phyloP scores from a whole-genome alignment of 306 rosid genomes.

The Pterocarpus santalinus region DNA sequence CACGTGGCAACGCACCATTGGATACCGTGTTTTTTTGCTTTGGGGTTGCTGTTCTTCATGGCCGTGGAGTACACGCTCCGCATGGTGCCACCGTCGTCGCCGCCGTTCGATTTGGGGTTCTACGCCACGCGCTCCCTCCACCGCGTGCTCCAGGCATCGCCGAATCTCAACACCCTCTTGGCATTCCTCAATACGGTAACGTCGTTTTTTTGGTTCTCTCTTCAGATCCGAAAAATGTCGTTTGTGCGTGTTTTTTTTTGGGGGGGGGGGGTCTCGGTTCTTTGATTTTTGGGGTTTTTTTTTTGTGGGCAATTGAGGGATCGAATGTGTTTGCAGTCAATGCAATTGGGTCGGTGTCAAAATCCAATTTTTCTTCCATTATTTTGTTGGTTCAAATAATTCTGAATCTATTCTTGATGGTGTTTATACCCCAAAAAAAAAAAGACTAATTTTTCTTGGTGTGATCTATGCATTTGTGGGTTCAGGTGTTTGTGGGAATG shows the following conservation, averaged over 20 bases:
- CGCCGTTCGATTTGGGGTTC: slow-evolving; percentile 90
- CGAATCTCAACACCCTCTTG: slow-evolving; percentile 70
- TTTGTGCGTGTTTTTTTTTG: not conserved
- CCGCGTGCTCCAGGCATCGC: slow-evolving; percentile 67
- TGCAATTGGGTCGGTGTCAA: slow-evolving; percentile 41
- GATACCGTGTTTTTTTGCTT: slow-evolving; percentile 77
- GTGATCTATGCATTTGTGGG: slow-evolving; percentile 4
- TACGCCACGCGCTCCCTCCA: slow-evolving; percentile 72
- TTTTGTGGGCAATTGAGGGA: slow-evolving; percentile 10
- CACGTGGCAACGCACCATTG: slow-evolving; percentile 81
- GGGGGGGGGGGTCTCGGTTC: not conserved
- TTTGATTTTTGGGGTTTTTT: not conserved
- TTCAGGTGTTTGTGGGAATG: slow-evolving; percentile 88
- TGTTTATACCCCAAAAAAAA: no score
- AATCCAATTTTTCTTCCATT: not conserved
- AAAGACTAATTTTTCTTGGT: not conserved
- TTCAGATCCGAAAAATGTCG: slow-evolving; percentile 37
- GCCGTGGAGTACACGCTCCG: slow-evolving; percentile 95
- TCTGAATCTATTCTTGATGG: no score
- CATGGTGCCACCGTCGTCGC: slow-evolving; percentile 84
- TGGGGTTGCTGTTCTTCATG: slow-evolving; percentile 84
- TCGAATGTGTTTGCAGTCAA: slow-evolving; percentile 8
- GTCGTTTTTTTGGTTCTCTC: not conserved
- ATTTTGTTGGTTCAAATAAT: not conserved
- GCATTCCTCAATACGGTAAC: slow-evolving; percentile 86